Base-by-base conservation (phyloP, 164 flowering plant genomes). In the Stephania japonica region DNA sequence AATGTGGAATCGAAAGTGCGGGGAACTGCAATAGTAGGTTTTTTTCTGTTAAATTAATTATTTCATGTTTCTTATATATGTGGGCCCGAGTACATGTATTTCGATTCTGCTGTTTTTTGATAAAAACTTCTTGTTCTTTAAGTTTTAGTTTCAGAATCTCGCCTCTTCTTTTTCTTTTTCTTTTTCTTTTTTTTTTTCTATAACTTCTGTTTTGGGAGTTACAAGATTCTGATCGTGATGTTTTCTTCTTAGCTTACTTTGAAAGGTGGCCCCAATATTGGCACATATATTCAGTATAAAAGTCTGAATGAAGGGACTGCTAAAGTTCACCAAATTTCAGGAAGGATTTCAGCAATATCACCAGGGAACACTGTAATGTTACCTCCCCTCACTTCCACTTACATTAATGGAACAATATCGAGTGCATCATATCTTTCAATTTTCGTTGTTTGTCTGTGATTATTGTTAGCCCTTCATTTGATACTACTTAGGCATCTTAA, bases 251-350 rank as follows among this genome's bases (percentile, higher is more conserved):
- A 92, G 97, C 83, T 95, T 75, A 82, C 89, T 65, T 69, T 89
- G 69, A 81, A 78, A 82, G 99, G 98, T 75, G 99, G 99, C 42
- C 99, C 99, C 75, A 84, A 78, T 59, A 62, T 83, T 76, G 90
- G 91, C 66, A 81, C 73, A 7, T 68, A 42, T 73, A 78, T 86
- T 67, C 89, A 83, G 78, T 95, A 81, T 78, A 75, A 86, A 44
- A 86, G 84, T 76, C 69, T 74, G 78, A 84, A 93, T 76, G 85
- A 85, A 75, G 77, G 61, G 53, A 85, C 84, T 76, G 93, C 89
- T 9, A 76, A 62, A 50, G 74, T 91, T 69, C 68, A 88, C 67
- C 81, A 56, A 77, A 70, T 84, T 65, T 83, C 95, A 7, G 98
- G 98, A 72, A 85, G 64, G 44, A 79, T 95, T n/a, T 83, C 82